These are phyloP conservation scores for Paspalum notatum DNA, from an alignment of 176 grass and related monocot genomes.

Conservation along the genomic window DNA sequence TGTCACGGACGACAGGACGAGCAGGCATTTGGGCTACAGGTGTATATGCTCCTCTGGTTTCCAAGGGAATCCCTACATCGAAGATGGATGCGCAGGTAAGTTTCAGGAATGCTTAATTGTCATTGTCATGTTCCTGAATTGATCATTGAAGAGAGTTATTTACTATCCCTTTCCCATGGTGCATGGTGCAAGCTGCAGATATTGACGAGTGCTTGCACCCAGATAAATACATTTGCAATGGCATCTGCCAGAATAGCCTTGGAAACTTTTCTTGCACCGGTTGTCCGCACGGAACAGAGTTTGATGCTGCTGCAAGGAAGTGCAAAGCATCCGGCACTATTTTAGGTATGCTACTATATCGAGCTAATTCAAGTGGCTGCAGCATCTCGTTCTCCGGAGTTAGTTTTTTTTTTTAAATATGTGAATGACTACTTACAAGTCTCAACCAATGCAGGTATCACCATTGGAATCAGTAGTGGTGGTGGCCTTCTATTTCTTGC, in stretches of 20 bases:
- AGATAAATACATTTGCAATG: constrained; percentile 23
- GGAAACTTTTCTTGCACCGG: constrained; percentile 26
- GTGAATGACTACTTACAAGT: not conserved
- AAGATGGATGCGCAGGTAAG: constrained; percentile 41
- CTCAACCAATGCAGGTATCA: constrained; percentile 16
- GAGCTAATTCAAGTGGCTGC: too few relatives aligned
- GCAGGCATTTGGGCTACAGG: constrained; percentile 25
- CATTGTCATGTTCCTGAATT: not conserved
- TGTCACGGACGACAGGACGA: constrained; percentile 20
- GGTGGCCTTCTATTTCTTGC: constrained; percentile 7
- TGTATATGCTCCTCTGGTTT: constrained; percentile 41
- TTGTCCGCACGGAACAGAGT: constrained; percentile 31
- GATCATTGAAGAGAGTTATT: not conserved
- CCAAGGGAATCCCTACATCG: constrained; percentile 50
- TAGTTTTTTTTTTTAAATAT: not conserved
- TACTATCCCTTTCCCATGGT: not conserved
- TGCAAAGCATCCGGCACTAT: constrained; percentile 11
- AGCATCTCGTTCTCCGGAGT: not conserved
- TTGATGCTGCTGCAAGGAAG: not conserved
- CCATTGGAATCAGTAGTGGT: constrained; percentile 23
- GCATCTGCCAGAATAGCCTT: constrained; percentile 24
- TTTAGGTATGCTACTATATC: not conserved
- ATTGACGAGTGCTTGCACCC: constrained; percentile 37
- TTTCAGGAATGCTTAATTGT: not conserved
- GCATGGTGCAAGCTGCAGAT: constrained; percentile 21